Evolutionary conservation across 768 basidiomycete genomes (phyloP).

Genomic region (Boletus rufocinnamomeus): DNA sequence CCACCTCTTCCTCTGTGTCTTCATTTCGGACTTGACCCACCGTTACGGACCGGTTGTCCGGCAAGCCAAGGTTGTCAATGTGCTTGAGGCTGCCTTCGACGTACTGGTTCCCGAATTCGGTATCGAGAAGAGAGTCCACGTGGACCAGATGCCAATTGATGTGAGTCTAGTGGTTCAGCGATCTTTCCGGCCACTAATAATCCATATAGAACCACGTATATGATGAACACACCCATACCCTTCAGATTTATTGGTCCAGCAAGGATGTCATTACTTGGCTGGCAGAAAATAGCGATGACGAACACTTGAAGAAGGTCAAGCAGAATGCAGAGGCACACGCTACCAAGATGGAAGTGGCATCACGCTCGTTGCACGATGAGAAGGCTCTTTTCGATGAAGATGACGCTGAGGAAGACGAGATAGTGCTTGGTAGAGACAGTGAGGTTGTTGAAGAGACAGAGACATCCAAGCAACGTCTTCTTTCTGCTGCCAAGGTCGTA

Average conservation of each 20-base stretch:
- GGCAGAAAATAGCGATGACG: conserved; percentile 94
- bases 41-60: conserved; percentile 95
- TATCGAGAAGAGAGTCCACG: conserved; percentile 98
- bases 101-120: conserved; percentile 96
- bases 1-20: conserved; percentile 92
- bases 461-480: conserved; percentile 73
- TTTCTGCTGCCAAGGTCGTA: conserved; percentile 73
- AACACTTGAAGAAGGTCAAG: conserved; percentile 93
- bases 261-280: conserved; percentile 94
- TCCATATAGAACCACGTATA: conserved; percentile 82
- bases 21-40: conserved; percentile 92
- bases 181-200: conserved; percentile 20
- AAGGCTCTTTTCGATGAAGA: conserved; percentile 88
- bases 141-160: conserved; percentile 98
- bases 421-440: conserved; percentile 66
- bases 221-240: conserved; percentile 89
- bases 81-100: conserved; percentile 97
- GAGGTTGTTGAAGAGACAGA: conserved; percentile 45
- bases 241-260: conserved; percentile 96
- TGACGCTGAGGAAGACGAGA: conserved; percentile 78
- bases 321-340: conserved; percentile 91
- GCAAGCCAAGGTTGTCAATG: conserved; percentile 92
- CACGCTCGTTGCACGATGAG: conserved; percentile 84
- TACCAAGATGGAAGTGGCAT: conserved; percentile 87
- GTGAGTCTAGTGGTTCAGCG: conserved; percentile 45